Percentiles rank a stretch among this genome's conserved stretches.
Evolutionary conservation across 768 basidiomycete genomes (phyloP).

Genomic region (Kwoniella dendrophila): DNA sequence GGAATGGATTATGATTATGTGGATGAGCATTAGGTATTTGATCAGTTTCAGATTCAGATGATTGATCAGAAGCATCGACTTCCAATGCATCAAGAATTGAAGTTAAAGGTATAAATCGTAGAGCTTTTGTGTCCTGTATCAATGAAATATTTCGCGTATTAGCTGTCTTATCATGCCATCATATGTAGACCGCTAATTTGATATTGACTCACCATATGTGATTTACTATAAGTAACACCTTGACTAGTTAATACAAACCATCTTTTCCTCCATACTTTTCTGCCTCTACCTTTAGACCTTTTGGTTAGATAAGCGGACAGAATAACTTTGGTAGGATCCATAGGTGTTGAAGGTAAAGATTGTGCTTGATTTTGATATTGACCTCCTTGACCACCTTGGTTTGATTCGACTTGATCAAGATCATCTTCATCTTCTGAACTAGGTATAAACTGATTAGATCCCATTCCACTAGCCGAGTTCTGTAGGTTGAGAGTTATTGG

Average conservation of each 20-base stretch:
- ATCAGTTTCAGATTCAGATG: conserved; percentile 51
- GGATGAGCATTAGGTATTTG: conserved; percentile 20
- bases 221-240: conserved; percentile 81
- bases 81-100: conserved; percentile 92
- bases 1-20: conserved; percentile 11
- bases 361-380: not conserved
- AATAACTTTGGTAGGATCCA: conserved; percentile 76
- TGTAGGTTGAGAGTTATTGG: not conserved
- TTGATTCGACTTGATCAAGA: conserved; percentile 5
- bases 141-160: not conserved
- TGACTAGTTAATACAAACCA: conserved; percentile 95
- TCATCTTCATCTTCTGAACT: conserved; percentile 23
- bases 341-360: conserved; percentile 46
- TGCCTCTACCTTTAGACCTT: conserved; percentile 73
- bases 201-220: conserved; percentile 80
- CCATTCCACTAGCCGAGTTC: not conserved
- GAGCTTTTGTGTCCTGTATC: conserved; percentile 80
- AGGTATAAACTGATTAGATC: conserved; percentile 4
- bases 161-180: not conserved
- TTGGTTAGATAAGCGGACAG: conserved; percentile 94
- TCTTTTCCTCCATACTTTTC: conserved; percentile 92
- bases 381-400: too few species aligned
- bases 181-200: not conserved
- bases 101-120: conserved; percentile 79
- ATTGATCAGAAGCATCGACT: conserved; percentile 61